phyloP scores from a whole-genome alignment of 768 basidiomycete species.

The Mycena galericulata region DNA sequence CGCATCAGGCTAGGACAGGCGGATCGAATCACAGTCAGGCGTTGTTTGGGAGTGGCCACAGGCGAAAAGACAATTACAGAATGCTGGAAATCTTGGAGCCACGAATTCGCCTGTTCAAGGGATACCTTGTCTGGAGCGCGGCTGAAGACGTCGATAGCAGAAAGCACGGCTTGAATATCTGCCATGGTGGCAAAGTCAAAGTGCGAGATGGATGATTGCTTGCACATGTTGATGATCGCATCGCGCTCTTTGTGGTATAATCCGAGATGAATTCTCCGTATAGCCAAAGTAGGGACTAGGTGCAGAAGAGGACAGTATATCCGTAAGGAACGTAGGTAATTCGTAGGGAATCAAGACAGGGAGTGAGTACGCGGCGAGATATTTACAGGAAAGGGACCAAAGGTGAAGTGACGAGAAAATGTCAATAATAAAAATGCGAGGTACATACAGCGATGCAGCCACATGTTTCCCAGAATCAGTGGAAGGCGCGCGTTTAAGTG shows the following conservation, averaged over 20 bases:
- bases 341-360: conserved; percentile 64
- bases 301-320: conserved; percentile 62
- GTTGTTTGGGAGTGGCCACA: conserved; percentile 72
- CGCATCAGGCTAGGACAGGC: conserved; percentile 89
- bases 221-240: conserved; percentile 12
- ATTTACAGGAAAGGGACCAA: conserved; percentile 52
- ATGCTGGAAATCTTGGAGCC: conserved; percentile 99
- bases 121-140: conserved; percentile 86
- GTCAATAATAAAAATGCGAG: conserved; percentile 46
- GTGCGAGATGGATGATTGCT: too few species aligned
- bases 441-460: conserved; percentile 45
- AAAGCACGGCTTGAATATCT: conserved; percentile 77
- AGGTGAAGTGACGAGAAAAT: conserved; percentile 40
- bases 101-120: conserved; percentile 89
- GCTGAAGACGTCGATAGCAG: conserved; percentile 84
- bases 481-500: conserved; percentile 55
- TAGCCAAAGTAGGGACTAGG: conserved; percentile 62
- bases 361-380: conserved; percentile 51
- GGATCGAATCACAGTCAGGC: conserved; percentile 74
- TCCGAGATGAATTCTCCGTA: conserved; percentile 52
- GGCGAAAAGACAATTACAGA: conserved; percentile 92
- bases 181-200: conserved; percentile 66
- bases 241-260: too few species aligned
- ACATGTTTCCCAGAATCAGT: conserved; percentile 45
- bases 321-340: conserved; percentile 70